Base-by-base conservation (phyloP, 1,139 yeast species). In the Geotrichum citri-aurantii region DNA sequence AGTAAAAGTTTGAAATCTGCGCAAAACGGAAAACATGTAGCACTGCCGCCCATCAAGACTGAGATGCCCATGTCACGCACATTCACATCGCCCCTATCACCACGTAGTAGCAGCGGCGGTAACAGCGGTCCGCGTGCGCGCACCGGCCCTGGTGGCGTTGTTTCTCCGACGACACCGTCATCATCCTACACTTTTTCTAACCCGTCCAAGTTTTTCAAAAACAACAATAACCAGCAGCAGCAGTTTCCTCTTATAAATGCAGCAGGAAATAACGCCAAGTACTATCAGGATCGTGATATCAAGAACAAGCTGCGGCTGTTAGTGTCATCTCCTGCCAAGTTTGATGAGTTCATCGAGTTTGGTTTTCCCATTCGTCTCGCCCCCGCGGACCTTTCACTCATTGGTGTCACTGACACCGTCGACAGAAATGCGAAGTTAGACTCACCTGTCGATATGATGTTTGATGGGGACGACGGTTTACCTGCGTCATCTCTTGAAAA, bases 341-440 rank as follows among this genome's bases (percentile, higher is more conserved):
- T 69, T 49, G 71, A 69, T 57, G 71, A 69, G 55, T 58, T 69
- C 33, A 56, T 68, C 21, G 71, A 69, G 57, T 62, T 63, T 49
- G 73, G 73, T 27, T 69, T 69, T 61, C 72, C 71, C 8, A 50
- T 58, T n/a, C 61, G 59, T 14, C 48, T 63, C 23, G 55, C 58
- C 12, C 52, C 60, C 2, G 55, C 61, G 14, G 64, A 64, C 24
- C 7, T 53, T n/a, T 14, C 48, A 26, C 27, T 50, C 14, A 26
- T 59, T 14, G 56, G 53, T 14, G 44, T 37, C 10, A n/a, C 44
- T 4, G 44, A 37, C 17, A 17, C 40, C 7, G 17, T n/a, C 5
- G 19, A 6, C 17, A 37, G 8, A 17, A n/a, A n/a, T 8, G 44
- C 10, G 19, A 17, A 37, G 44, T 19, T 37, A 17, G 44, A 37